phyloP scores from a whole-genome alignment of 1,284 basidiomycete genomes.

The Rhodotorula sp. region DNA sequence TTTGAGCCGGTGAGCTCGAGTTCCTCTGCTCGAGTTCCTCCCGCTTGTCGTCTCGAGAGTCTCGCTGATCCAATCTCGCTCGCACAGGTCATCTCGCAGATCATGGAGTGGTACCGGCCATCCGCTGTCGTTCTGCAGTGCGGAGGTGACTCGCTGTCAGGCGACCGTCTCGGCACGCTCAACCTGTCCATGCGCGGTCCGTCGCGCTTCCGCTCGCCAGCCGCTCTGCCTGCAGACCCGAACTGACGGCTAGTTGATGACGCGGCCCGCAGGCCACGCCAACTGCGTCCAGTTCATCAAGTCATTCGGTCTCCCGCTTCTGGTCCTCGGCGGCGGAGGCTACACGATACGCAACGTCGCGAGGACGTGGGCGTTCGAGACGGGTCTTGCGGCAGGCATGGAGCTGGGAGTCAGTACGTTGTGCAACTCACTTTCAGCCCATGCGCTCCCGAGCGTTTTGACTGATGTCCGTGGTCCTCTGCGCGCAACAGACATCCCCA shows the following conservation, averaged over 20 bases:
- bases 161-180: conserved; percentile 93
- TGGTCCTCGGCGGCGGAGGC: conserved; percentile 93
- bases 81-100: conserved; percentile 79
- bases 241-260: neutral
- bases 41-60: neutral
- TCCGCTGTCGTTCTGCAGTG: conserved; percentile 97
- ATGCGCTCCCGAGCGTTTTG: neutral
- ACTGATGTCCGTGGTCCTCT: conserved; percentile 4
- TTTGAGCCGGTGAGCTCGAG: conserved; percentile 77
- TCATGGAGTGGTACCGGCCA: conserved; percentile 95
- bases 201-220: conserved; percentile 41
- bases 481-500: conserved; percentile 70
- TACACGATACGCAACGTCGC: conserved; percentile 99
- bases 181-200: conserved; percentile 92
- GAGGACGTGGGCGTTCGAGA: conserved; percentile 97
- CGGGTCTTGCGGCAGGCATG: conserved; percentile 91
- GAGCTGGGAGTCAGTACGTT: conserved; percentile 76
- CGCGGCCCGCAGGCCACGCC: conserved; percentile 66
- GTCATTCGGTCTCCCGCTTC: conserved; percentile 86
- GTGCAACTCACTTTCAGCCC: neutral
- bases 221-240: neutral
- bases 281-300: conserved; percentile 98
- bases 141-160: conserved; percentile 95
- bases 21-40: neutral
- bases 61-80: neutral